These are phyloP conservation scores for Pseudopithomyces maydicus DNA, from an alignment of 2,329 filamentous ascomycete species.

Conservation along the genomic window DNA sequence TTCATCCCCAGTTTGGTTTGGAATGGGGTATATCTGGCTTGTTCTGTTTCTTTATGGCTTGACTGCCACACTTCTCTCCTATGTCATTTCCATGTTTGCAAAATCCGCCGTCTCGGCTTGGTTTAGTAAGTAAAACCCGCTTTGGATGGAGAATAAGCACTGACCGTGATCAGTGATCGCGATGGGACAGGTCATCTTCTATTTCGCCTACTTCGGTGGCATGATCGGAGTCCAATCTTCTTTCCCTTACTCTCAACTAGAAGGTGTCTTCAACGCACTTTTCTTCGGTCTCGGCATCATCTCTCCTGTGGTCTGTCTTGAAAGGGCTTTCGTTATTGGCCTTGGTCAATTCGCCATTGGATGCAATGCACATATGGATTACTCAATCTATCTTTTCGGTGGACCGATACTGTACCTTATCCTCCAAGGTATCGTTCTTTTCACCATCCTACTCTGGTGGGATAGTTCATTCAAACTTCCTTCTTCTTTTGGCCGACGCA, in stretches of 20 bases:
- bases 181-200: conserved; percentile 66
- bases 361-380: conserved; percentile 66
- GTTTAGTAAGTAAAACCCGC: conserved; percentile 16
- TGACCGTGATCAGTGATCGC: conserved; percentile 67
- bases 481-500: conserved; percentile 40
- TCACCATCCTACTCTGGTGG: conserved; percentile 66
- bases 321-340: conserved; percentile 25
- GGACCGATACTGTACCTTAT: conserved; percentile 83
- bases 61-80: conserved; percentile 73
- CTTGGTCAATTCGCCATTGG: conserved; percentile 69
- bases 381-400: conserved; percentile 74
- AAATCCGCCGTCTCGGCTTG: conserved; percentile 75
- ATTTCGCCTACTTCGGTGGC: conserved; percentile 50
- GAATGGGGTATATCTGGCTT: conserved; percentile 77
- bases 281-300: conserved; percentile 30
- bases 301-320: conserved; percentile 25
- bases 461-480: conserved; percentile 53
- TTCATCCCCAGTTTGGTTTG: conserved; percentile 66
- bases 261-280: conserved; percentile 21
- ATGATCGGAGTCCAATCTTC: conserved; percentile 26
- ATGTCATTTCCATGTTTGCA: conserved; percentile 79
- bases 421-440: conserved; percentile 71
- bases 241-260: conserved; percentile 21
- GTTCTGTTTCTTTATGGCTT: conserved; percentile 81
- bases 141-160: neutral